phyloP scores from a whole-genome alignment of 768 basidiomycete species.

The Rhodotorula kratochvilovae region DNA sequence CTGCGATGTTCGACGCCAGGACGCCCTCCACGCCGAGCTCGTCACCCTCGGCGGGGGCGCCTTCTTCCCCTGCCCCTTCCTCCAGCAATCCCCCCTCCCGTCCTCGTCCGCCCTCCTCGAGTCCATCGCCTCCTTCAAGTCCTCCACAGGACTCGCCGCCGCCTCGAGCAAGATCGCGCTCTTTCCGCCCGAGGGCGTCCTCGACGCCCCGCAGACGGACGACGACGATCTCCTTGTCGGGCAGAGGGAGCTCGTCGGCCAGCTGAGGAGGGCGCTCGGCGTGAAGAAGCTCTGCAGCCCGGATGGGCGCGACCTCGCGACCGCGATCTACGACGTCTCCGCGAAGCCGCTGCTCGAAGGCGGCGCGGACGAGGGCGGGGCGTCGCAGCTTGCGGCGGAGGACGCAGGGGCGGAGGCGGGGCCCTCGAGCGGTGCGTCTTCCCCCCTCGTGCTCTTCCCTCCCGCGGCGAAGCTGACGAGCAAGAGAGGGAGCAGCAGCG shows the following conservation, averaged over 20 bases:
- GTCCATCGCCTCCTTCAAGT: slow-evolving; percentile 7
- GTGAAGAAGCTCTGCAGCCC: slow-evolving; percentile 1
- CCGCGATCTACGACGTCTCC: slow-evolving; percentile 9
- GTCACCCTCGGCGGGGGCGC: slow-evolving; percentile 2
- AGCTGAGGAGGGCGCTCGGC: background rate
- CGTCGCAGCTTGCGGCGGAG: background rate
- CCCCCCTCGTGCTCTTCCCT: background rate
- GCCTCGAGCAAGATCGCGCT: slow-evolving; percentile 3
- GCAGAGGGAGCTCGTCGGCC: background rate
- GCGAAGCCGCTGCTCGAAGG: background rate
- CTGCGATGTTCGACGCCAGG: background rate
- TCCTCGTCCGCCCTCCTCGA: background rate
- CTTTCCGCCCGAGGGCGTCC: background rate
- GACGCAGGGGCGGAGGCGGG: background rate
- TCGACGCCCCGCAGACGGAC: background rate
- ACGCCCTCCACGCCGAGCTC: background rate
- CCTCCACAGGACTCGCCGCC: background rate
- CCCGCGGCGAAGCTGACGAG: background rate
- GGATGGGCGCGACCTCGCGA: background rate
- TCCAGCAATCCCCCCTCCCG: background rate
- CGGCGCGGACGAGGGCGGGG: background rate
- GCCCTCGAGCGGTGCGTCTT: background rate
- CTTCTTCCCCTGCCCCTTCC: slow-evolving; percentile 4
- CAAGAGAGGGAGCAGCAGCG: background rate
- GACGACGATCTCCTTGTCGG: background rate